Evolutionary conservation across 768 basidiomycete genomes (phyloP).

Genomic region (Leccinum olivaceopallidum): DNA sequence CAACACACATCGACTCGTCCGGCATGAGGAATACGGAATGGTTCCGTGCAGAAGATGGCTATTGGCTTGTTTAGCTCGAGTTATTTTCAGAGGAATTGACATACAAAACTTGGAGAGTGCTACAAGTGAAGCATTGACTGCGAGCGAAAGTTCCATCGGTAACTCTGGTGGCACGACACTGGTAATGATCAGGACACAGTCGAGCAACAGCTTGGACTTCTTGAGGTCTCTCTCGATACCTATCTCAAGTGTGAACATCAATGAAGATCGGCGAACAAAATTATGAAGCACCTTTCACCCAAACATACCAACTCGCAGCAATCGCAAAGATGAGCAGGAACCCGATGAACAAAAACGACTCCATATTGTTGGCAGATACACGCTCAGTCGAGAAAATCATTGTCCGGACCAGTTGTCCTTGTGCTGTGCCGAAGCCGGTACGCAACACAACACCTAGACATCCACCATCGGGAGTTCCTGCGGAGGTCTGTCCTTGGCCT

Average conservation of each 20-base stretch:
- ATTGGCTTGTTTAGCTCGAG: conserved; percentile 4
- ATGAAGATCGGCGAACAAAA: not conserved
- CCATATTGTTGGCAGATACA: conserved; percentile 93
- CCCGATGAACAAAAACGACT: conserved; percentile 96
- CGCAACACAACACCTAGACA: conserved; percentile 91
- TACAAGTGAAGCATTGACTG: conserved; percentile 93
- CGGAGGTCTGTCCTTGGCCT: conserved; percentile 38
- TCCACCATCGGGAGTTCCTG: conserved; percentile 85
- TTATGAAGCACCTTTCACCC: conserved; percentile 78
- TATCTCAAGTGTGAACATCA: conserved; percentile 29
- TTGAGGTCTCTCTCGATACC: conserved; percentile 91
- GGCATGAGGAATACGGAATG: conserved; percentile 95
- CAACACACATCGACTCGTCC: conserved; percentile 98
- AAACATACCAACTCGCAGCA: conserved; percentile 97
- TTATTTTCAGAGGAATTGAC: conserved; percentile 26
- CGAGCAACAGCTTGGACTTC: conserved; percentile 91
- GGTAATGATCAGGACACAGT: conserved; percentile 95
- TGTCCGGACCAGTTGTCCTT: conserved; percentile 95
- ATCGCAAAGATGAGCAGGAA: conserved; percentile 97
- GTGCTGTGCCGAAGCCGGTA: conserved; percentile 96
- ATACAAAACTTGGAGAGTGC: conserved; percentile 90
- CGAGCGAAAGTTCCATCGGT: conserved; percentile 96
- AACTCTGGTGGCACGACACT: conserved; percentile 97
- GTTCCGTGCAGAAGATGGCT: conserved; percentile 99
- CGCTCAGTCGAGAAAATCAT: conserved; percentile 99